Evolutionary conservation across 495 filamentous ascomycete species (phyloP), one percentile per base, ranked within the genome.

Genomic region (Penicillium fimorum): DNA sequence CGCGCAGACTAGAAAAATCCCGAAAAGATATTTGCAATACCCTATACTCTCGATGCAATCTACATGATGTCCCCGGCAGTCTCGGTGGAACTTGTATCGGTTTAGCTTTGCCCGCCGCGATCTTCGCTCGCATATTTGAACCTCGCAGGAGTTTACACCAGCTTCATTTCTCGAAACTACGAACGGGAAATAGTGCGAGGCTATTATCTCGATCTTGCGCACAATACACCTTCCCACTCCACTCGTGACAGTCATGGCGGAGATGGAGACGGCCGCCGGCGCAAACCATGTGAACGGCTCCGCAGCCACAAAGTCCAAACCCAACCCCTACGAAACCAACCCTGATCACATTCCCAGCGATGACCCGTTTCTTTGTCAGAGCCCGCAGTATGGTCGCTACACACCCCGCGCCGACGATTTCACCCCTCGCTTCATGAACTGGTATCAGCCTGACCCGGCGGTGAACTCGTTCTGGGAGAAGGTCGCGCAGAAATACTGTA

Each of bases 341-440:
- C 68, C 68, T 32, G 58, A 68, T 15, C 46, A 41, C 20, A 68
- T 76, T 17, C 68, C 70, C 8, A 60, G 53, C 24, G 70, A 78
- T 25, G 75, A 76, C 52, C 71, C 70, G 1, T 75, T 74, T 43
- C 60, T 72, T 18, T 54, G 56, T 12, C 68, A 65, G 50, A 78
- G 72, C 35, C 55, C 62, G 32, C 66, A 71, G 0, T 78, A 78
- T 60, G 75, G 74, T n/a, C 72, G 75, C n/a, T 78, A 76, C 54
- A 38, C 64, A 25, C 69, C 70, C 27, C 65, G 65, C n/a, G 56
- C 64, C 24, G 64, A 66, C 48, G 75, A 78, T 56, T 78, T 76
- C 57, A 63, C 60, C 42, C 75, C 75, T 50, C 65, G 47, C 41
- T 65, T 73, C 53, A 61, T 66, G 40, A 57, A 62, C 24, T 78